Evolutionary conservation across 768 basidiomycete genomes (phyloP).

Genomic region (Grammothele lineata): DNA sequence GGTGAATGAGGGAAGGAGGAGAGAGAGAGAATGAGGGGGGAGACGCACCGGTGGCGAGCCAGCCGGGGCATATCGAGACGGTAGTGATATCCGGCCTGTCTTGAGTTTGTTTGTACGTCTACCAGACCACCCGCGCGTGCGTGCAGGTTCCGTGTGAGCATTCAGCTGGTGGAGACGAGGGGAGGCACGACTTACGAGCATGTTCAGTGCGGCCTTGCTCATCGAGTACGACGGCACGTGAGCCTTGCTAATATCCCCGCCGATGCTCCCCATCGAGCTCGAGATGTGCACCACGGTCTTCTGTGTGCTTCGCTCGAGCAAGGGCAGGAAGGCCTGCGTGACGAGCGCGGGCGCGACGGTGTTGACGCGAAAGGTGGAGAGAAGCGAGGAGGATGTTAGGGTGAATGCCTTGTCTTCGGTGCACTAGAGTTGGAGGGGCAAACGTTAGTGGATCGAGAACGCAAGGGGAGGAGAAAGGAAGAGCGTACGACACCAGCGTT

Average conservation of each 20-base stretch:
- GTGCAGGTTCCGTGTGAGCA: not conserved
- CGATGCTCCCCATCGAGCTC: constrained; percentile 29
- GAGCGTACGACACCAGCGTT: constrained; percentile 32
- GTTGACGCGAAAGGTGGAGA: constrained; percentile 25
- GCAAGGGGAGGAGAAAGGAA: not conserved
- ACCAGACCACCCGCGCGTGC: not conserved
- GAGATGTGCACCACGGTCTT: constrained; percentile 32
- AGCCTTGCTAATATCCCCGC: constrained; percentile 23
- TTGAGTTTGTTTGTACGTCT: constrained; percentile 10
- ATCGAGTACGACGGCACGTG: constrained; percentile 29
- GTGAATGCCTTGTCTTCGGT: constrained; percentile 26
- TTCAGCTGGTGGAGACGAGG: not conserved
- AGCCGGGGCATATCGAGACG: constrained; percentile 7
- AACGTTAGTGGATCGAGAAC: too few relatives aligned
- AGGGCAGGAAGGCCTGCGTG: constrained; percentile 27
- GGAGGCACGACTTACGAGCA: constrained; percentile 28
- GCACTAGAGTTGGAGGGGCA: too few relatives aligned
- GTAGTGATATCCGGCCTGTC: constrained; percentile 4
- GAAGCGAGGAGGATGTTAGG: constrained; percentile 20
- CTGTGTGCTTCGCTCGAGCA: constrained; percentile 26
- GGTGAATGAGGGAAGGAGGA: not conserved
- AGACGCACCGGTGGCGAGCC: constrained; percentile 9
- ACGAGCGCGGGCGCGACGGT: constrained; percentile 33
- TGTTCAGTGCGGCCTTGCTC: constrained; percentile 34
- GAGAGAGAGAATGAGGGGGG: not conserved